Evolutionary conservation across 2,329 filamentous ascomycete genomes (phyloP), one percentile per base, ranked within the genome.

Genomic region (Dothiorella sarmentorum): DNA sequence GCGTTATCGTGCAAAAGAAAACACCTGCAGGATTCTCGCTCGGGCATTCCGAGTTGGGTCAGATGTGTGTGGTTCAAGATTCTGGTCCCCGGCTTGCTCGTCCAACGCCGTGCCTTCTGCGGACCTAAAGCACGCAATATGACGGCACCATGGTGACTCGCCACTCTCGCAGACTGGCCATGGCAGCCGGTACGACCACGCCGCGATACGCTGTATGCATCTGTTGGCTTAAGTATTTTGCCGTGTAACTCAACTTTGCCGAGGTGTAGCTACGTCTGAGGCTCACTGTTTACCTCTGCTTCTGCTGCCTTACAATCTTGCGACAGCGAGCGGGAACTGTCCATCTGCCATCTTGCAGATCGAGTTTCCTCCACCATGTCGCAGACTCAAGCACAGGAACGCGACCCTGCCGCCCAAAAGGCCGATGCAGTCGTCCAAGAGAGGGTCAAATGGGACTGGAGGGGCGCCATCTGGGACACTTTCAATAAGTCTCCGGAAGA

Each of bases 401-500:
- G 49, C n/a, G 33, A 38, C 35, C 22, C 10, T 18, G 33, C 33
- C 27, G 26, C 35, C 7, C 35, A 45, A 7, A 49, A 40, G 33
- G 27, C 55, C 17, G 35, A 58, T 26, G 43, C 27, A 33, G 55
- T 58, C 7, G 43, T 49, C 13, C 18, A 31, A 29, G 42, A 59
- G 7, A 17, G 33, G 15, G 29, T 55, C 38, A 53, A 59, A 15
- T 27, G 29, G 11, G 31, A 45, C 27, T 59, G 57, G 57, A 43
- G 31, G 9, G 49, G 57, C 0, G 29, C 33, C 42, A 58, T 67
- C 1, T 67, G 65, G 65, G 65, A 68, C 35, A 63, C 66, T 2
- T 40, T 63, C 35, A 60, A 66, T 18, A 60, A 60, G 58, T 63
- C 9, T 55, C 66, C 6, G 58, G 66, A 67, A 44, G 65, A 68